phyloP scores from a whole-genome alignment of 2,329 filamentous ascomycete species.

The Fusarium sp. region DNA sequence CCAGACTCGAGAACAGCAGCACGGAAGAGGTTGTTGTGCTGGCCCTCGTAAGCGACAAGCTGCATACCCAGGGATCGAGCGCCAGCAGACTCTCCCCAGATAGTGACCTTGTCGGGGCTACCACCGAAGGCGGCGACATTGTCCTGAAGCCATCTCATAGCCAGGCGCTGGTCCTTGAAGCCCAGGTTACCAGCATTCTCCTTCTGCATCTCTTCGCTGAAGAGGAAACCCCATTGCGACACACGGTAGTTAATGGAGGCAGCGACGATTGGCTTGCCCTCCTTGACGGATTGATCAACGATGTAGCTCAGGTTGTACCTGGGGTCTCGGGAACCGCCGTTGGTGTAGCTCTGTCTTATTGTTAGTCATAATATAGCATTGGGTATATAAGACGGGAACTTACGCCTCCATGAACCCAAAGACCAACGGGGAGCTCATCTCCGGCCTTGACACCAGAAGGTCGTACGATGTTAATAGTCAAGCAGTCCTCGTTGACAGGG shows the following conservation, averaged over 20 bases:
- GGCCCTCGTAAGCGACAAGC: constrained; percentile 60
- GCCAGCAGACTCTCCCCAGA: constrained; percentile 65
- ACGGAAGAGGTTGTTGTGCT: constrained; percentile 63
- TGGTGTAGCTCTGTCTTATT: constrained; percentile 33
- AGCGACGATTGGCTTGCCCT: constrained; percentile 59
- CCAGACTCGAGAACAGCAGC: constrained; percentile 62
- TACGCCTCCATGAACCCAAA: constrained; percentile 65
- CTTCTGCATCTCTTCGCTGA: constrained; percentile 52
- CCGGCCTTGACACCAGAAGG: constrained; percentile 40
- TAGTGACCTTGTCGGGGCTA: constrained; percentile 55
- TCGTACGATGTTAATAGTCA: constrained; percentile 41
- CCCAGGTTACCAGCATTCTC: constrained; percentile 60
- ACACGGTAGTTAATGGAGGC: constrained; percentile 62
- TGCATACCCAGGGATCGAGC: constrained; percentile 60
- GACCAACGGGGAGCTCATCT: constrained; percentile 61
- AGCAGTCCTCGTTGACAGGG: constrained; percentile 38
- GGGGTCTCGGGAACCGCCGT: constrained; percentile 37
- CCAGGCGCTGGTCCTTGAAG: constrained; percentile 59
- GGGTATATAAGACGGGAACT: neutral
- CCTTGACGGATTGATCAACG: constrained; percentile 58
- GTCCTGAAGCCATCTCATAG: constrained; percentile 59
- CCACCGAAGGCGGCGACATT: constrained; percentile 62
- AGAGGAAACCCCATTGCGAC: constrained; percentile 62
- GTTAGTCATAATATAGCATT: constrained; percentile 2
- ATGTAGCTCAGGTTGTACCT: constrained; percentile 71